Conservation (phyloP, 129 eudicot genomes). For the Tagetes patula region DNA sequence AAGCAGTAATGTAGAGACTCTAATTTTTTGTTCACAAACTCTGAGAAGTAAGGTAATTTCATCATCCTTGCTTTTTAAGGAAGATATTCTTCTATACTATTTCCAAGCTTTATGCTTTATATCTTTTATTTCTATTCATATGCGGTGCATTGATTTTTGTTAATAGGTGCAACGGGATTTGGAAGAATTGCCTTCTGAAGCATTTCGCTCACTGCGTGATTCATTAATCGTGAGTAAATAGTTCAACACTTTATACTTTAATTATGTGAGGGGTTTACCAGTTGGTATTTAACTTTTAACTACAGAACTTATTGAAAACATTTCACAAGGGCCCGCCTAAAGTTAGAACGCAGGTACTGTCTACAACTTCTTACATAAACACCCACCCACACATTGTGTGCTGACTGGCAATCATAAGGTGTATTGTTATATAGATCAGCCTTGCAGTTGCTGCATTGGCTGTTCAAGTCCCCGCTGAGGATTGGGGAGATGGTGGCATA, state of each 20-base stretch:
- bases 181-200: conserved; percentile 95
- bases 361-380: not conserved
- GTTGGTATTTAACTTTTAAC: conserved; percentile 4
- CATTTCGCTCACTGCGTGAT: conserved; percentile 81
- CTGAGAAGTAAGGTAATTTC: conserved; percentile 78
- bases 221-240: conserved; percentile 63
- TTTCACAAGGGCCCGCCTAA: conserved; percentile 90
- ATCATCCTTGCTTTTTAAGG: not conserved
- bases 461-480: conserved; percentile 91
- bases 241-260: not conserved
- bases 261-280: conserved; percentile 16
- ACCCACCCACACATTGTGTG: not conserved
- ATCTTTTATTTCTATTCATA: conserved; percentile 10
- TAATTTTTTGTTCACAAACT: conserved; percentile 51
- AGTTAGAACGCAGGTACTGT: conserved; percentile 94
- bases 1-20: conserved; percentile 75
- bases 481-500: conserved; percentile 98
- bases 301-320: conserved; percentile 70
- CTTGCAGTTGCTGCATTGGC: conserved; percentile 99
- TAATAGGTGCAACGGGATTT: conserved; percentile 89
- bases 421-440: conserved; percentile 65
- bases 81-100: conserved; percentile 1
- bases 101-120: not conserved
- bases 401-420: conserved; percentile 15
- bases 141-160: conserved; percentile 5